Base-by-base conservation (phyloP, 768 basidiomycete species). In the Suillus occidentalis region DNA sequence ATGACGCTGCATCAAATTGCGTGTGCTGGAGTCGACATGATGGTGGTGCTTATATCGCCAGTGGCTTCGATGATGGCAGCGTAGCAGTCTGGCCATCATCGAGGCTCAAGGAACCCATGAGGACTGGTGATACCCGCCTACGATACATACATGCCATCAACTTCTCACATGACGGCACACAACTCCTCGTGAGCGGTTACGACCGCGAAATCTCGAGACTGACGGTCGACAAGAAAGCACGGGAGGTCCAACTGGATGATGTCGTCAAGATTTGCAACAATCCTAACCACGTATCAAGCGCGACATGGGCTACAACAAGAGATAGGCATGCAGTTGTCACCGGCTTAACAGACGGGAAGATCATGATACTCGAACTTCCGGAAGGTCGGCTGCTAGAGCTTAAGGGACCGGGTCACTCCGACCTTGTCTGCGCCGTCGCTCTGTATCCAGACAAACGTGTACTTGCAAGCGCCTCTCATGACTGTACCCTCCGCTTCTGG, bases 391-490 rank as follows among this genome's bases (percentile, higher is more conserved):
- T 18, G 5, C 12, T 0, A 12, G 57, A 25, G 22, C 9, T 58
- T 58, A 22, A 52, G 4, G 50, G 25, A 2, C 50, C 1, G 9
- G 25, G 25, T 5, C 57, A 58, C 39, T 40, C 57, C 9, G 39
- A 58, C 39, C 57, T 25, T 28, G 39, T 58, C 22, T 28, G 39
- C 57, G 25, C 57, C 13, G 9, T 58, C 14, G 18, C 18, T 40
- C 5, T 22, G 25, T 28, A 2, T 14, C 69, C 67, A 18, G 60
- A 70, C 63, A 70, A 65, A 16, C 28, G n/a, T 8, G 13, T 60
- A 13, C 61, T 72, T 43, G 66, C 65, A 28, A 72, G 65, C 31
- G 62, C 62, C 7, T 72, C 69, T 18, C 1, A n/a, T 20, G 68
- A 71, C 43, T 22, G 16, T 16, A 60, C 58, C 31, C 37, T 68